These are phyloP conservation scores for Mycothermus thermophilus DNA, from an alignment of 495 filamentous ascomycete species.

Conservation along the genomic window DNA sequence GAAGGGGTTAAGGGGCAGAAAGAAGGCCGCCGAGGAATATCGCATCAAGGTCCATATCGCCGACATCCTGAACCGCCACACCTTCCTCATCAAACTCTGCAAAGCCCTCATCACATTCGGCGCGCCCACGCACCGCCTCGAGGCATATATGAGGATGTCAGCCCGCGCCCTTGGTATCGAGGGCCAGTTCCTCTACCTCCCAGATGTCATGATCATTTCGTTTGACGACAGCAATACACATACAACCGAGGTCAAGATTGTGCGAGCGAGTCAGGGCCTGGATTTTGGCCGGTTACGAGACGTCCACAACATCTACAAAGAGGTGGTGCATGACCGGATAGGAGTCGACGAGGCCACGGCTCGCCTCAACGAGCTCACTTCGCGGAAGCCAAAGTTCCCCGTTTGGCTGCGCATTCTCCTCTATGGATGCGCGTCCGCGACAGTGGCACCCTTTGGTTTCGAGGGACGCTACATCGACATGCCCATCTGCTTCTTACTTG, in stretches of 20 bases:
- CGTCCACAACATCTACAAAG: conserved; percentile 81
- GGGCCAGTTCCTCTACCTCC: conserved; percentile 82
- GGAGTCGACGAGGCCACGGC: conserved; percentile 71
- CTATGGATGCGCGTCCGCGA: conserved; percentile 73
- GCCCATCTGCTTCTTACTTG: conserved; percentile 75
- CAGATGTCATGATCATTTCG: conserved; percentile 89
- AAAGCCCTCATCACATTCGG: conserved; percentile 76
- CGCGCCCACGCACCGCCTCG: conserved; percentile 62
- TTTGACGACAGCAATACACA: conserved; percentile 85
- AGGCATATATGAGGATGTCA: conserved; percentile 81
- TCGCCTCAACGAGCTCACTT: conserved; percentile 52
- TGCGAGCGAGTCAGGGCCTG: conserved; percentile 60
- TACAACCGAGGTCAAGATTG: conserved; percentile 84
- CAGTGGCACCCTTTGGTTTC: conserved; percentile 81
- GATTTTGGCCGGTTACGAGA: conserved; percentile 77
- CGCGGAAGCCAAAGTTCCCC: conserved; percentile 47
- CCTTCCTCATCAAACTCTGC: conserved; percentile 75
- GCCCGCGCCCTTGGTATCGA: conserved; percentile 80
- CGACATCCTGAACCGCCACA: conserved; percentile 67
- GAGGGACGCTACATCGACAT: conserved; percentile 75
- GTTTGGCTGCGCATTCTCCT: conserved; percentile 61
- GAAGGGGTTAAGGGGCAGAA: too few relatives aligned
- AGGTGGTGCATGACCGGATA: conserved; percentile 79
- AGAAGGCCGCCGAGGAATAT: conserved; percentile 47
- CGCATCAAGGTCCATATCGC: conserved; percentile 81